phyloP scores from a whole-genome alignment of 306 rosid genomes.

The Vigna trinervia region DNA sequence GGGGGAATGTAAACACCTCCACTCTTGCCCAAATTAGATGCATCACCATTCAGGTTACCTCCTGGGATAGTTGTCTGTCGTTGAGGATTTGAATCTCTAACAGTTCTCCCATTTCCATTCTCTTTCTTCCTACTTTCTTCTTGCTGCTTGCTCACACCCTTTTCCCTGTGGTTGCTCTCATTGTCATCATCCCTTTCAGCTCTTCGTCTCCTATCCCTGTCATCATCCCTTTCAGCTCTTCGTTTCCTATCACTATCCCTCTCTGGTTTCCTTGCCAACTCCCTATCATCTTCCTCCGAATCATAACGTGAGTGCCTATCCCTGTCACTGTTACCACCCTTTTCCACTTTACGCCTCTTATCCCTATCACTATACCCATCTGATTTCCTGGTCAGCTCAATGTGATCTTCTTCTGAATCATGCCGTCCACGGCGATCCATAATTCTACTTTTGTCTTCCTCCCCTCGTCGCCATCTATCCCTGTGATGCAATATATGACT shows the following conservation, averaged over 20 bases:
- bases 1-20: conserved; percentile 98
- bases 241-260: neutral
- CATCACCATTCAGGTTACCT: conserved; percentile 53
- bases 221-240: neutral
- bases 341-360: conserved; percentile 20
- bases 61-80: conserved; percentile 44
- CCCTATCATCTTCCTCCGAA: conserved; percentile 12
- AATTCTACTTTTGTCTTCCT: conserved; percentile 34
- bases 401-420: conserved; percentile 49
- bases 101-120: conserved; percentile 48
- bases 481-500: conserved; percentile 31
- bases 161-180: neutral
- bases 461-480: conserved; percentile 42
- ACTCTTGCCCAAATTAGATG: conserved; percentile 70
- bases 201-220: neutral
- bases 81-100: conserved; percentile 48
- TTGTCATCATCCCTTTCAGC: neutral
- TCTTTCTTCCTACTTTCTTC: conserved; percentile 52
- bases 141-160: conserved; percentile 29
- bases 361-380: conserved; percentile 39
- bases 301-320: neutral
- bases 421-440: conserved; percentile 40
- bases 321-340: conserved; percentile 18
- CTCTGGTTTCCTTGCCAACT: neutral
- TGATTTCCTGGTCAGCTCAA: conserved; percentile 40